Percentiles rank a stretch among this genome's conserved stretches.
Conservation (phyloP, 164 flowering plant genomes). For the Amborella trichopoda region DNA sequence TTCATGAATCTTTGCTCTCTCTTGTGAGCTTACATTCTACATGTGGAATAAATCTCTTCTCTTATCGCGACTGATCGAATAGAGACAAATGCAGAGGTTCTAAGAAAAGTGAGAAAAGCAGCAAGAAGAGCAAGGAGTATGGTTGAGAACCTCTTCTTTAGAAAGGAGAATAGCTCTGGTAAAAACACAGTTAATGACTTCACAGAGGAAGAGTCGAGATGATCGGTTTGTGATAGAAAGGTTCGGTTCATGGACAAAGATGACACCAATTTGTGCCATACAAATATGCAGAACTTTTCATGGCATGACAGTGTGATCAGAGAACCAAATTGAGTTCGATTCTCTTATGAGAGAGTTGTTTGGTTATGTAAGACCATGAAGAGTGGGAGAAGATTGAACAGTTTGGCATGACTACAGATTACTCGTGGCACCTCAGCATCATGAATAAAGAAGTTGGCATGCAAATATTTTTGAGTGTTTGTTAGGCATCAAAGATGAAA, state of each 20-base stretch:
- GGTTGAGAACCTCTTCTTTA: constrained; percentile 65
- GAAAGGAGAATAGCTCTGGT: constrained; percentile 59
- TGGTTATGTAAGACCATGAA: constrained; percentile 61
- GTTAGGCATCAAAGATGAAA: constrained; percentile 77
- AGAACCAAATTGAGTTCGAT: constrained; percentile 61
- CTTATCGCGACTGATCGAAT: constrained; percentile 43
- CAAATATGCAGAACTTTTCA: constrained; percentile 77
- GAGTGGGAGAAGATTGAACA: constrained; percentile 93
- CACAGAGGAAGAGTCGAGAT: constrained; percentile 67
- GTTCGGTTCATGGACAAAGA: constrained; percentile 87
- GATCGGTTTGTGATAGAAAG: constrained; percentile 83
- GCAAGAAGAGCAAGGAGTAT: constrained; percentile 41
- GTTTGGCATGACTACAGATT: constrained; percentile 58
- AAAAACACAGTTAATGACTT: constrained; percentile 58
- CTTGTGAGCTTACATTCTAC: too few species aligned
- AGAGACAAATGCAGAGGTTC: constrained; percentile 49
- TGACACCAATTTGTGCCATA: constrained; percentile 78
- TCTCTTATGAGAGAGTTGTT: constrained; percentile 57
- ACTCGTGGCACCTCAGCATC: constrained; percentile 25
- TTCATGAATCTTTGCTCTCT: too few species aligned
- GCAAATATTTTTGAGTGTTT: constrained; percentile 74
- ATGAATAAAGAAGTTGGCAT: constrained; percentile 46
- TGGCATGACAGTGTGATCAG: constrained; percentile 90
- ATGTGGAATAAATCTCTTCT: too few species aligned
- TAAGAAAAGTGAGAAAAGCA: constrained; percentile 44